Percentiles rank a stretch among this genome's conserved stretches.
phyloP scores from a whole-genome alignment of 1,139 yeast species.

The Nakaseomyces kungkrabaensis region DNA sequence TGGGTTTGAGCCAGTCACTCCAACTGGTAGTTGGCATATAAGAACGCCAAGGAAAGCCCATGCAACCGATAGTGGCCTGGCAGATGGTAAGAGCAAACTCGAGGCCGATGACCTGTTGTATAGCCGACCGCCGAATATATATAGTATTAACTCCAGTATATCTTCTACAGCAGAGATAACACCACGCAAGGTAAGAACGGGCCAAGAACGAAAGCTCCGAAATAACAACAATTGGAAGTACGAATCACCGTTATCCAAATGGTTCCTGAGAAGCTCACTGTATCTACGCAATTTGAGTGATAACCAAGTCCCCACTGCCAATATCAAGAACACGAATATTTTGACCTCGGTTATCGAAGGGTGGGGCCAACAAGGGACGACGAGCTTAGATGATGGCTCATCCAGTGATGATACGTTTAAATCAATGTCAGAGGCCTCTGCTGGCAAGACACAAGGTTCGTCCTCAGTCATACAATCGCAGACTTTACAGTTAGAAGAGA shows the following conservation, averaged over 20 bases:
- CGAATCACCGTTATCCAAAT: slow-evolving; percentile 26
- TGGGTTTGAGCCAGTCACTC: not conserved
- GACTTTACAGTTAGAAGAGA: not conserved
- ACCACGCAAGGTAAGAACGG: not conserved
- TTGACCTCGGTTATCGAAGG: slow-evolving; percentile 4
- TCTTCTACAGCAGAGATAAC: not conserved
- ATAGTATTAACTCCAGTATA: slow-evolving; percentile 12
- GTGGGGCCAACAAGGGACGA: not conserved
- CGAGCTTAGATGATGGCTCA: not conserved
- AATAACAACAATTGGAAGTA: slow-evolving; percentile 18
- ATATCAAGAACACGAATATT: slow-evolving; percentile 1
- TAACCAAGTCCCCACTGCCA: not conserved
- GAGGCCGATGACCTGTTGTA: slow-evolving; percentile 15
- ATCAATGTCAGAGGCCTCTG: not conserved
- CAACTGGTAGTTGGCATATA: not conserved
- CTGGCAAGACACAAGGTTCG: too few species aligned
- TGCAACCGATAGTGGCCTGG: slow-evolving; percentile 1
- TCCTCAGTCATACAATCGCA: not conserved
- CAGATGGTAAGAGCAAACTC: not conserved
- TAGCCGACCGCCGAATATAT: slow-evolving; percentile 19
- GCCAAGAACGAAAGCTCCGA: not conserved
- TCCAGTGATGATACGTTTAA: not conserved
- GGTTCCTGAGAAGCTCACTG: slow-evolving; percentile 26
- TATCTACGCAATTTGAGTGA: slow-evolving; percentile 11
- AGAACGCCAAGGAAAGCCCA: slow-evolving; percentile 6